Conservation (phyloP, 2,329 filamentous ascomycete genomes). For the Paraphaeosphaeria minitans region DNA sequence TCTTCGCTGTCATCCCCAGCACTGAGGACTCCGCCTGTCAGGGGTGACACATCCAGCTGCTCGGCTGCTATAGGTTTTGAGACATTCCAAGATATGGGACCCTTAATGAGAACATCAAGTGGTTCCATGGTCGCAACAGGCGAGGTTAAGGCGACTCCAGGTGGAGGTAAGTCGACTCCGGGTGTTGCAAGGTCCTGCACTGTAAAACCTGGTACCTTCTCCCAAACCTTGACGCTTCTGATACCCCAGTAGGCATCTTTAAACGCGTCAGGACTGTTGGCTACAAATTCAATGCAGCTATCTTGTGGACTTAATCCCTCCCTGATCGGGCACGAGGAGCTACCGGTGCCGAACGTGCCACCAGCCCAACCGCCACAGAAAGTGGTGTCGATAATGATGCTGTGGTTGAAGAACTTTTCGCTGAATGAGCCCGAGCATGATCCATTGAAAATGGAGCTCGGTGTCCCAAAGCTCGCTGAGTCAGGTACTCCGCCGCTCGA, state of each 20-base stretch:
- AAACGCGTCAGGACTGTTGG: constrained; percentile 24
- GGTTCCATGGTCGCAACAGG: neutral
- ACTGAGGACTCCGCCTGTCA: constrained; percentile 11
- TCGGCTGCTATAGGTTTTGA: neutral
- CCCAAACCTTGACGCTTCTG: constrained; percentile 49
- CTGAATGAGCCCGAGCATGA: constrained; percentile 30
- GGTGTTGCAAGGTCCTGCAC: constrained; percentile 3
- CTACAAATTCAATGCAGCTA: constrained; percentile 29
- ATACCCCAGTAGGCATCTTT: constrained; percentile 48
- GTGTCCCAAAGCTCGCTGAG: constrained; percentile 66
- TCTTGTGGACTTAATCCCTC: constrained; percentile 22
- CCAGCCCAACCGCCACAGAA: constrained; percentile 62
- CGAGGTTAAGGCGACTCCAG: neutral
- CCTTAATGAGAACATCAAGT: neutral
- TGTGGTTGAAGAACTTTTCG: constrained; percentile 68
- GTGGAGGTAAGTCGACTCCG: neutral
- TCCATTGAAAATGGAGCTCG: constrained; percentile 67
- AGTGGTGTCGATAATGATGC: constrained; percentile 77
- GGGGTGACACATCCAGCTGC: constrained; percentile 1
- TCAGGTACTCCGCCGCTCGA: constrained; percentile 54
- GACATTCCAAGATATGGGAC: neutral
- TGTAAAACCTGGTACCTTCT: constrained; percentile 25
- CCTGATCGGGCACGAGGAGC: constrained; percentile 54
- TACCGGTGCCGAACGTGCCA: constrained; percentile 16
- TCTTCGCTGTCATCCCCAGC: neutral